Base-by-base conservation (phyloP, 345 rosid species). In the Odontarrhena argentea region DNA sequence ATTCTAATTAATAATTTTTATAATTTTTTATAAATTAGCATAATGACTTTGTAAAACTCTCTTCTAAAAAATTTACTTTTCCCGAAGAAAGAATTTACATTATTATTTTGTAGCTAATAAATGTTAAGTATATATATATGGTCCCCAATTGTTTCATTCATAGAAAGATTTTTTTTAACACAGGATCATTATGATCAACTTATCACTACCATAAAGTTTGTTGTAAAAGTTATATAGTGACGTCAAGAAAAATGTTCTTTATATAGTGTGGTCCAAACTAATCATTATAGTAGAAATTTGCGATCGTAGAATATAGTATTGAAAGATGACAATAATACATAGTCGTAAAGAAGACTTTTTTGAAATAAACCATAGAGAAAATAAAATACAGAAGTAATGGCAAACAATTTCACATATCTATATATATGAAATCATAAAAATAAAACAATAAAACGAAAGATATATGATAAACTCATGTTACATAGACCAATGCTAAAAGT, bases 161-260 rank as follows among this genome's bases (percentile, higher is more conserved):
- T 64, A 26, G 10, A 55, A 70, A 70, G 1, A 5, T 35, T 37
- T 0, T 5, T 0, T 35, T 45, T 45, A 62, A 54, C 32, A 14
- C 22, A 26, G 45, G 40, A 64, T 71, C 65, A 56, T 55, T 56
- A 45, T 56, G 40, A 63, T 63, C 65, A 56, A 22, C 69, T 54
- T 45, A 63, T 55, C 69, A 63, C 40, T 41, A 64, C 46, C 36
- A 56, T 1, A 32, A 56, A 49, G 53, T 30, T 40, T 56, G 36
- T 71, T 47, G 47, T 7, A 71, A 71, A 64, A 60, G 43, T 63
- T 48, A 67, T 35, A 26, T 37, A 64, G 46, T 48, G 70, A 71
- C 45, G 41, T 64, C 53, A 64, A n/a, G 7, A 61, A 59, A 22
- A 5, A 2, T 40, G 32, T 53, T 60, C 9, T 60, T 60, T 14